Evolutionary conservation across 768 basidiomycete genomes (phyloP).

Genomic region (Fistulinella prunicolor): DNA sequence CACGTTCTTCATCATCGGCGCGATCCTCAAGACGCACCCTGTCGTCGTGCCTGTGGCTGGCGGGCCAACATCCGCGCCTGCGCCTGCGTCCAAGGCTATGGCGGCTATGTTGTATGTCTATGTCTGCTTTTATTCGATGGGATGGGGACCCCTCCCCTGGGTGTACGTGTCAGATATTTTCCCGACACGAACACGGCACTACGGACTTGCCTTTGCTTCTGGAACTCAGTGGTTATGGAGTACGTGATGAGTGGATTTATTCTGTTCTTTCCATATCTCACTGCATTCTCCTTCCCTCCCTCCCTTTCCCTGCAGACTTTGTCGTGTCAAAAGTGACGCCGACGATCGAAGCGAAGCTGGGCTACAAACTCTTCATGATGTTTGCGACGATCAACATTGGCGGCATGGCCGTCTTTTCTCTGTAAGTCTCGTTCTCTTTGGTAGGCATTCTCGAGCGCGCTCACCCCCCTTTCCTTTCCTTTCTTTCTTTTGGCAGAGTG

Average conservation of each 20-base stretch:
- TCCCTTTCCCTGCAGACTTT: slow-evolving; percentile 60
- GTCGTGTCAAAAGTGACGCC: slow-evolving; percentile 72
- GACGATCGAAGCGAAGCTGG: slow-evolving; percentile 54
- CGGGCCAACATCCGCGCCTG: slow-evolving; percentile 40
- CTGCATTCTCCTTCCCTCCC: too few relatives aligned
- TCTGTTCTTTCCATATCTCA: too few relatives aligned
- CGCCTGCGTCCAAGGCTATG: slow-evolving; percentile 69
- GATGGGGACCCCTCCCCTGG: slow-evolving; percentile 71
- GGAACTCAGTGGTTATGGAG: slow-evolving; percentile 84
- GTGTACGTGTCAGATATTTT: slow-evolving; percentile 83
- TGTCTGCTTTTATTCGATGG: slow-evolving; percentile 86
- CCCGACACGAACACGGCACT: slow-evolving; percentile 79
- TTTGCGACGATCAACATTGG: slow-evolving; percentile 72
- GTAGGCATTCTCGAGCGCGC: neutral
- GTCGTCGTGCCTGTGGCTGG: slow-evolving; percentile 36
- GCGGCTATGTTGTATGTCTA: slow-evolving; percentile 85
- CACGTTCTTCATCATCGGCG: slow-evolving; percentile 81
- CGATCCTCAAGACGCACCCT: slow-evolving; percentile 77
- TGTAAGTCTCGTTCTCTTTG: slow-evolving; percentile 39
- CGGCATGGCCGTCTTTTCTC: slow-evolving; percentile 64
- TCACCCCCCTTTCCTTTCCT: neutral
- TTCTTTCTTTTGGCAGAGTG: slow-evolving; percentile 33
- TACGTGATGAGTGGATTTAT: slow-evolving; percentile 37
- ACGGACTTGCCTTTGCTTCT: slow-evolving; percentile 71
- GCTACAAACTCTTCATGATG: slow-evolving; percentile 76